Conservation (phyloP, 768 basidiomycete species). For the Suillus occidentalis region DNA sequence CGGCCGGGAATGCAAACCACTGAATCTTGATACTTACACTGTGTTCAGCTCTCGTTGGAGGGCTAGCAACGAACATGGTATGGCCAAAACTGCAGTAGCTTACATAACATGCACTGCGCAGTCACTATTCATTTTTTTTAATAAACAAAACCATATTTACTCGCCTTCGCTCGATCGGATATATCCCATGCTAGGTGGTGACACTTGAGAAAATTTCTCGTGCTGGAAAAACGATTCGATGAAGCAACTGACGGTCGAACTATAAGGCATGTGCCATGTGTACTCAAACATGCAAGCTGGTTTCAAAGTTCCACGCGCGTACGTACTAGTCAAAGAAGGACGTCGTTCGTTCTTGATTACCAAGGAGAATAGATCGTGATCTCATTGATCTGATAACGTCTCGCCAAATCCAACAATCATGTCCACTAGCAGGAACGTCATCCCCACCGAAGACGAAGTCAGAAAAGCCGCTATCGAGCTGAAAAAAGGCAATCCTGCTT, state of each 20-base stretch:
- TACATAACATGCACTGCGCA: background rate
- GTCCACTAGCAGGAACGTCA: constrained; percentile 11
- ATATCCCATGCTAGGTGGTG: background rate
- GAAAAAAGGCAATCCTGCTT: constrained; percentile 54
- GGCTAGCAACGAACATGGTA: background rate
- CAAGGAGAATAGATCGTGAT: background rate
- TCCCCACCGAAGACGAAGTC: constrained; percentile 66
- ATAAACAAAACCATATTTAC: background rate
- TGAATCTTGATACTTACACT: background rate
- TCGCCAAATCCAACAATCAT: background rate
- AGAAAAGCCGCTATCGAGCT: constrained; percentile 53
- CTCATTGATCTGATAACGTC: background rate
- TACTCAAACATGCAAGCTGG: background rate
- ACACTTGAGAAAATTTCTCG: background rate
- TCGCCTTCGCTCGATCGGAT: too few species aligned
- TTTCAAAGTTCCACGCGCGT: background rate
- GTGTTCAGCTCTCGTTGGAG: background rate
- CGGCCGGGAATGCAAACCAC: background rate
- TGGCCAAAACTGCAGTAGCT: background rate
- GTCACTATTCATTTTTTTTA: too few species aligned
- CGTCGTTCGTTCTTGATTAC: background rate
- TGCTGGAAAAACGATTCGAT: background rate
- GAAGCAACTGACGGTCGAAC: background rate
- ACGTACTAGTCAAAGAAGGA: background rate
- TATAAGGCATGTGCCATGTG: background rate